Evolutionary conservation across 2,329 filamentous ascomycete species (phyloP).

Genomic region (Apiospora aurea): DNA sequence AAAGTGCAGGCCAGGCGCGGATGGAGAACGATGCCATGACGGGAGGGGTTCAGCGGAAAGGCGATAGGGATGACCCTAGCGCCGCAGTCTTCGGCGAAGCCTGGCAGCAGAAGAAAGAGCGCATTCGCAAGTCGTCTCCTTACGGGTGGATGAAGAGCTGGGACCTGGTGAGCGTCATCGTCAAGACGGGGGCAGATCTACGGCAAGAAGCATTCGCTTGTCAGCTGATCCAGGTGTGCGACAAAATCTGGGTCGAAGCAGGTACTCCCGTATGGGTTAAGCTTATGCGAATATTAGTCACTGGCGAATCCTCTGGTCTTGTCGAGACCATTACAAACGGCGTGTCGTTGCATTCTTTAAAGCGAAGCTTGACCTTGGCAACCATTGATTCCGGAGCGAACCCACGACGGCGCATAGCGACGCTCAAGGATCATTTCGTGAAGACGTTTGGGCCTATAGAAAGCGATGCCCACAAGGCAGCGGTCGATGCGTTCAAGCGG

Average conservation of each 20-base stretch:
- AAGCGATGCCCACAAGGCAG: slow-evolving; percentile 72
- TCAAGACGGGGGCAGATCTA: slow-evolving; percentile 85
- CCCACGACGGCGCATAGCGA: slow-evolving; percentile 77
- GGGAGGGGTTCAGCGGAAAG: slow-evolving; percentile 79
- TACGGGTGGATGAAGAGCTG: slow-evolving; percentile 92
- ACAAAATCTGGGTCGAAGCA: slow-evolving; percentile 82
- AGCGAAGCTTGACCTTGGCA: slow-evolving; percentile 80
- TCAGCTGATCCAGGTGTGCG: slow-evolving; percentile 81
- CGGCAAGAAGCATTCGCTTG: slow-evolving; percentile 88
- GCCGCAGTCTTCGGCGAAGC: slow-evolving; percentile 88
- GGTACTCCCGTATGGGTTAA: slow-evolving; percentile 85
- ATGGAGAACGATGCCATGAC: slow-evolving; percentile 94
- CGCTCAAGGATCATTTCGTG: slow-evolving; percentile 80
- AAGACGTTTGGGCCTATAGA: slow-evolving; percentile 79
- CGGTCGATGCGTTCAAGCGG: slow-evolving; percentile 79
- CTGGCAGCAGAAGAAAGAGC: slow-evolving; percentile 84
- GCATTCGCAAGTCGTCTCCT: slow-evolving; percentile 81
- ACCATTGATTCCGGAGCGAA: slow-evolving; percentile 77
- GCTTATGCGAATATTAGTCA: slow-evolving; percentile 85
- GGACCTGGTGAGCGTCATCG: slow-evolving; percentile 86
- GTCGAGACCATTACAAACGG: slow-evolving; percentile 91
- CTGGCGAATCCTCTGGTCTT: slow-evolving; percentile 82
- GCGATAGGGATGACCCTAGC: slow-evolving; percentile 84
- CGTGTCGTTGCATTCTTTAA: slow-evolving; percentile 85
- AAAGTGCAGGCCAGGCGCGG: slow-evolving; percentile 77